Conservation (phyloP, 495 filamentous ascomycete species). For the Aspergillus nanangensis region DNA sequence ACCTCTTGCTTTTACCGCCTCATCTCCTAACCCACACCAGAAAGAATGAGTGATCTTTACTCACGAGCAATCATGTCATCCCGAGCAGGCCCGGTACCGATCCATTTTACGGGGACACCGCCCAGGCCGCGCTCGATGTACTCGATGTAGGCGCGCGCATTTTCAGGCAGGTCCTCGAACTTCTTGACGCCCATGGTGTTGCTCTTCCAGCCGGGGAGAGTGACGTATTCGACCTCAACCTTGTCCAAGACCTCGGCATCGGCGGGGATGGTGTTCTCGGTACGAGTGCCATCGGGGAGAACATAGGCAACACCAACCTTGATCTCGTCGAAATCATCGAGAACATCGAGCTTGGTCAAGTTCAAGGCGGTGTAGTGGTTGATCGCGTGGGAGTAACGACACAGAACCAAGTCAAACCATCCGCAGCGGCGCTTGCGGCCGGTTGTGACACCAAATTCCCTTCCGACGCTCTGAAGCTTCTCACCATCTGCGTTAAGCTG, state of each 20-base stretch:
- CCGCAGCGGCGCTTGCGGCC: constrained; percentile 81
- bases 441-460: constrained; percentile 77
- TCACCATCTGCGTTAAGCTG: constrained; percentile 62
- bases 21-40: neutral
- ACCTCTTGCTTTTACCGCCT: neutral
- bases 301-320: constrained; percentile 73
- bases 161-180: constrained; percentile 66
- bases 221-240: constrained; percentile 63
- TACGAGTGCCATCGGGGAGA: constrained; percentile 46
- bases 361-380: constrained; percentile 77
- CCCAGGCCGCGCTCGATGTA: constrained; percentile 70
- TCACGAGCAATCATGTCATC: constrained; percentile 62
- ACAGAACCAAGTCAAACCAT: constrained; percentile 86
- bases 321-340: constrained; percentile 79
- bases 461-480: constrained; percentile 58
- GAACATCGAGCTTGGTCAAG: constrained; percentile 84
- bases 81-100: constrained; percentile 72
- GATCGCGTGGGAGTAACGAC: constrained; percentile 66
- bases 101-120: constrained; percentile 67
- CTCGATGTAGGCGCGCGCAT: constrained; percentile 70
- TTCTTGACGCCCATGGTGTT: constrained; percentile 58
- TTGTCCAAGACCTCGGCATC: constrained; percentile 58
- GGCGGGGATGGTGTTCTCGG: constrained; percentile 61
- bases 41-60: constrained; percentile 7
- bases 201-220: constrained; percentile 72